Evolutionary conservation across 306 rosid species (phyloP), one percentile per base, ranked within the genome.

Genomic region (Casuarina glauca): DNA sequence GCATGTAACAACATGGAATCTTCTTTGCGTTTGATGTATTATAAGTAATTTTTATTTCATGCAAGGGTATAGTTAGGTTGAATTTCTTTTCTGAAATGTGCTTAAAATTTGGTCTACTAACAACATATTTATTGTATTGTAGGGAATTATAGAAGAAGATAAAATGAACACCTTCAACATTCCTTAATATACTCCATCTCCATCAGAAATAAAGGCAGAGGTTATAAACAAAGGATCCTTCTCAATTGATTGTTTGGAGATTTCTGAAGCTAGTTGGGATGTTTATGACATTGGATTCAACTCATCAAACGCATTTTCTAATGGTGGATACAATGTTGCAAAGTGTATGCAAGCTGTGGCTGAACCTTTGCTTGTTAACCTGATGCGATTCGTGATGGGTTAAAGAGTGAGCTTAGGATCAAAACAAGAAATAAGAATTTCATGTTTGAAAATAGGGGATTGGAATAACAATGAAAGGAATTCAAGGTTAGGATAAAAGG

Each of bases 161-260:
- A 39, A 84, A 74, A 7, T 89, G 79, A 72, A 89, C 16, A 66
- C 73, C 7, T 89, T 89, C 79, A 89, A 89, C 80, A 82, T 89
- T 68, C 93, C 90, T 70, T 85, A 76, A 36, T 89, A 89, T 63
- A 76, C 90, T 3, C 93, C 90, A 42, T 87, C 86, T 1, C 80
- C 85, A 9, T 75, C 77, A 9, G 93, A 89, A 64, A 82, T 89
- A 63, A 73, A 74, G 83, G 11, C n/a, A 16, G 89, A 82, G 78
- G 79, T 89, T 38, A 0, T 44, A 1, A 89, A 85, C 55, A 89
- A 85, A 81, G 93, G 90, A 8, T 84, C 89, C n/a, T 89, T 89
- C 73, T 45, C 19, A 67, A 72, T 84, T 46, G 76, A 83, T 12
- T 46, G 38, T 4, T 3, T 87, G 0, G 77, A 87, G 50, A 77